Evolutionary conservation across 495 filamentous ascomycete genomes (phyloP).

Genomic region (Aspergillus cavernicola): DNA sequence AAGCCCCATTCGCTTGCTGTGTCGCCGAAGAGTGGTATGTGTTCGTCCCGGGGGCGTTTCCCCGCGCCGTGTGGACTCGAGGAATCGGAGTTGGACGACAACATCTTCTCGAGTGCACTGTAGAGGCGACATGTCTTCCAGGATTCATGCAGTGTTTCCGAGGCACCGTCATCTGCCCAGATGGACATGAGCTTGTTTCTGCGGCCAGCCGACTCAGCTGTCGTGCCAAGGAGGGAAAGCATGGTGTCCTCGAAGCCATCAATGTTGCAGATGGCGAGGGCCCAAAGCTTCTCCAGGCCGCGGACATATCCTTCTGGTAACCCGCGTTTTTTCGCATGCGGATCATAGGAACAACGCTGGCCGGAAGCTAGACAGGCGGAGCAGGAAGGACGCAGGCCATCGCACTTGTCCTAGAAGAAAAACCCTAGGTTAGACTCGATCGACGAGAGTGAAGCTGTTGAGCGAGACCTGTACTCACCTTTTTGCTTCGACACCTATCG

Average conservation of each 20-base stretch:
- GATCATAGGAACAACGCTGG: slow-evolving; percentile 63
- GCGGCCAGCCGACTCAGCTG: slow-evolving; percentile 32
- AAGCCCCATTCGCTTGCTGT: slow-evolving; percentile 32
- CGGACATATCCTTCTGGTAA: slow-evolving; percentile 48
- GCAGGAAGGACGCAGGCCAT: slow-evolving; percentile 61
- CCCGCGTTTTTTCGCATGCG: slow-evolving; percentile 67
- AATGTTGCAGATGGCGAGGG: slow-evolving; percentile 44
- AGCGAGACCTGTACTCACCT: slow-evolving; percentile 29
- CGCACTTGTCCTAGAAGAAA: slow-evolving; percentile 55
- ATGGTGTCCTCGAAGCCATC: slow-evolving; percentile 49
- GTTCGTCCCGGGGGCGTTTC: slow-evolving; percentile 37
- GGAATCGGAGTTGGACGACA: slow-evolving; percentile 39
- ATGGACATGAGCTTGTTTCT: slow-evolving; percentile 33
- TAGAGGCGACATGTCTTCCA: slow-evolving; percentile 56
- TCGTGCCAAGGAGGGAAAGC: slow-evolving; percentile 39
- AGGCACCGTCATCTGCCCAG: slow-evolving; percentile 49
- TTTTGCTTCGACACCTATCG: slow-evolving; percentile 64
- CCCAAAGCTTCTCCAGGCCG: slow-evolving; percentile 44
- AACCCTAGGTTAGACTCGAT: background rate
- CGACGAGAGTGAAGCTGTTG: background rate
- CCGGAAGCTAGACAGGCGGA: slow-evolving; percentile 59
- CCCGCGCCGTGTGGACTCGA: slow-evolving; percentile 17
- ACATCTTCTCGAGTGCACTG: slow-evolving; percentile 50
- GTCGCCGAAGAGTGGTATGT: slow-evolving; percentile 23
- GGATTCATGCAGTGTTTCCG: slow-evolving; percentile 52